phyloP scores from a whole-genome alignment of 805 yeast genomes.

The Barnettozyma wickerhamii region DNA sequence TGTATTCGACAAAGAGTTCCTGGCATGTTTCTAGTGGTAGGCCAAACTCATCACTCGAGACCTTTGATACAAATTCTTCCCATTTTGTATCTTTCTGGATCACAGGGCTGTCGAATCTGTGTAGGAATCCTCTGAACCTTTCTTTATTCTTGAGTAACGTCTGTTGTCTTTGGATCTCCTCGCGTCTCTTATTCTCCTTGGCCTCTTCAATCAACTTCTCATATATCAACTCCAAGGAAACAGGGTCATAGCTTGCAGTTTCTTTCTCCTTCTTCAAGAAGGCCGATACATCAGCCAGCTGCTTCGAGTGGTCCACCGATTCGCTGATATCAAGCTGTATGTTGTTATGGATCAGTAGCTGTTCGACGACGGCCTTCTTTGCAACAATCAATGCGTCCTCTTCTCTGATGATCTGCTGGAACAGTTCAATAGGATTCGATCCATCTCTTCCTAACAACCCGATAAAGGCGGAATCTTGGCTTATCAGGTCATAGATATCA shows the following conservation, averaged over 20 bases:
- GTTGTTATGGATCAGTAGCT: slow-evolving; percentile 37
- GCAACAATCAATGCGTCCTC: slow-evolving; percentile 51
- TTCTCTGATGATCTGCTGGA: slow-evolving; percentile 68
- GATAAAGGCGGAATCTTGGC: slow-evolving; percentile 52
- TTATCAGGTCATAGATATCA: slow-evolving; percentile 46
- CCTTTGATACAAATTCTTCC: slow-evolving; percentile 30
- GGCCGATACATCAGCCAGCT: slow-evolving; percentile 11
- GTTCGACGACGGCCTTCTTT: slow-evolving; percentile 56
- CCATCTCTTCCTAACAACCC: slow-evolving; percentile 72
- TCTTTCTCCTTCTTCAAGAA: slow-evolving; percentile 20
- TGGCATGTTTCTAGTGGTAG: slow-evolving; percentile 29
- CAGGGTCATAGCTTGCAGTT: slow-evolving; percentile 25
- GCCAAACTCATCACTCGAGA: slow-evolving; percentile 32
- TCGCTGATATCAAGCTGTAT: slow-evolving; percentile 19
- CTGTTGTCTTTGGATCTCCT: slow-evolving; percentile 13
- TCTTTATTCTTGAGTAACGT: slow-evolving; percentile 16
- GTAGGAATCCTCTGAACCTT: slow-evolving; percentile 20
- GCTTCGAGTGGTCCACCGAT: slow-evolving; percentile 16
- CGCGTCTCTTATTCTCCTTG: slow-evolving; percentile 22
- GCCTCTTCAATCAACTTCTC: slow-evolving; percentile 25
- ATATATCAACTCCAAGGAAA: slow-evolving; percentile 27
- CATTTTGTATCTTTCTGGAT: slow-evolving; percentile 29
- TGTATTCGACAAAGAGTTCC: slow-evolving; percentile 32
- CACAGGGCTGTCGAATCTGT: slow-evolving; percentile 21
- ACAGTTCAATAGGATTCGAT: slow-evolving; percentile 71